A percentile compares a stretch with the other conserved stretches of the same genome.
Conservation (phyloP, 1,284 basidiomycete species). For the Cutaneotrichosporon sp. region DNA sequence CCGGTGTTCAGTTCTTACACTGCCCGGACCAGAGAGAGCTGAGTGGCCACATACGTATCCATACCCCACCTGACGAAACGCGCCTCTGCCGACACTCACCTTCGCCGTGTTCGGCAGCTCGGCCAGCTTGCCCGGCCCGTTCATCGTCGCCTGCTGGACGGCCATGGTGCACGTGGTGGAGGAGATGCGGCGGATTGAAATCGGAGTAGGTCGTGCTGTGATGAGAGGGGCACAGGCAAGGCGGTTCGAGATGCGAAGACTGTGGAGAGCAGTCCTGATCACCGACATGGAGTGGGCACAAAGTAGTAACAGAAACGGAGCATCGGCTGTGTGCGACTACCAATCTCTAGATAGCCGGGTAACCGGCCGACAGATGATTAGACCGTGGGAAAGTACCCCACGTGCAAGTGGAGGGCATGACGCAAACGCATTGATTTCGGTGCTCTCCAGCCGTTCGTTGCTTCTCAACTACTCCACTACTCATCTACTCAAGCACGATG, state of each 20-base stretch:
- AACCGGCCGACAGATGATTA: background rate
- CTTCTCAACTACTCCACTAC: constrained; percentile 1
- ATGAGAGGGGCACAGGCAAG: background rate
- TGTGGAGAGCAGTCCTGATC: background rate
- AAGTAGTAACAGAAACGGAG: background rate
- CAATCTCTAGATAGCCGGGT: background rate
- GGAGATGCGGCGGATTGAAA: background rate
- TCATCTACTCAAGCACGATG: background rate
- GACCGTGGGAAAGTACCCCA: constrained; percentile 7
- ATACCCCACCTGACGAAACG: no score
- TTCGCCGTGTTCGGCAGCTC: constrained; percentile 38
- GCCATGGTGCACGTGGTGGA: background rate
- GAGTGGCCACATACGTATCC: no score
- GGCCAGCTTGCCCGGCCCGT: constrained; percentile 28
- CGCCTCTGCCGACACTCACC: constrained; percentile 26
- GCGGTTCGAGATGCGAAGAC: background rate
- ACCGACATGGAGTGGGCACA: background rate
- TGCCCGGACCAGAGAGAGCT: no score
- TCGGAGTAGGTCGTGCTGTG: background rate
- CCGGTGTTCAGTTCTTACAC: no score
- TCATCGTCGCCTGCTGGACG: constrained; percentile 17
- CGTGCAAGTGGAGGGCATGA: background rate
- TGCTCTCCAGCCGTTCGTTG: background rate
- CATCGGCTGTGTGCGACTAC: background rate
- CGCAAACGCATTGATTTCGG: background rate